Evolutionary conservation across 164 flowering plant genomes (phyloP).

Genomic region (Berberis thunbergii): DNA sequence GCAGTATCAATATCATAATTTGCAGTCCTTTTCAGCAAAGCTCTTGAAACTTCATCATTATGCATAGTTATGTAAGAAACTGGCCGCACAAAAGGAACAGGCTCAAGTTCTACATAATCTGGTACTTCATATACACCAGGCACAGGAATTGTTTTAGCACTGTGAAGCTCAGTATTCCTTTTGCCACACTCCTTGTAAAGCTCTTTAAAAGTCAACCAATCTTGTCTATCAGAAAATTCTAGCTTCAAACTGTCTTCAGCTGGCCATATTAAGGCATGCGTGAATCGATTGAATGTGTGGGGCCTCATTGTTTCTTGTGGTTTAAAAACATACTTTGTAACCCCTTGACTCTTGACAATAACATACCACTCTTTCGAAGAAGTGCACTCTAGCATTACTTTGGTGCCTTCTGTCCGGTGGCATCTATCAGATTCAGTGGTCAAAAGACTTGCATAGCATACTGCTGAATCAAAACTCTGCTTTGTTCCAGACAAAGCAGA

Average conservation of each 20-base stretch:
- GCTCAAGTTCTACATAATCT: conserved; percentile 16
- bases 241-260: conserved; percentile 65
- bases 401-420: conserved; percentile 54
- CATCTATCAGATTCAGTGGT: conserved; percentile 59
- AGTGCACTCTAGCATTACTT: conserved; percentile 35
- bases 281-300: conserved; percentile 40
- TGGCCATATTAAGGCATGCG: conserved; percentile 63
- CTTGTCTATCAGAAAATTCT: conserved; percentile 57
- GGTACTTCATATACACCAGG: conserved; percentile 67
- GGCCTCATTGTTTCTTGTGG: conserved; percentile 61
- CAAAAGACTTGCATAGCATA: conserved; percentile 56
- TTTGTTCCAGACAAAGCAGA: conserved; percentile 12
- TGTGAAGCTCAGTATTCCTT: conserved; percentile 33
- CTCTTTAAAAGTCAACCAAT: conserved; percentile 74
- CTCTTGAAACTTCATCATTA: conserved; percentile 63
- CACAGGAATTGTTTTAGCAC: conserved; percentile 50
- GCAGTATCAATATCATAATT: conserved; percentile 81
- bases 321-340: conserved; percentile 28
- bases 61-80: conserved; percentile 40
- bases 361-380: conserved; percentile 48
- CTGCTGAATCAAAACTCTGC: conserved; percentile 24
- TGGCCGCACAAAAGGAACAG: conserved; percentile 39
- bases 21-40: conserved; percentile 39
- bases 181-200: conserved; percentile 61
- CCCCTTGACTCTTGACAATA: conserved; percentile 44